These are phyloP conservation scores for Carpinus fangiana DNA, from an alignment of 306 rosid genomes.

Conservation along the genomic window DNA sequence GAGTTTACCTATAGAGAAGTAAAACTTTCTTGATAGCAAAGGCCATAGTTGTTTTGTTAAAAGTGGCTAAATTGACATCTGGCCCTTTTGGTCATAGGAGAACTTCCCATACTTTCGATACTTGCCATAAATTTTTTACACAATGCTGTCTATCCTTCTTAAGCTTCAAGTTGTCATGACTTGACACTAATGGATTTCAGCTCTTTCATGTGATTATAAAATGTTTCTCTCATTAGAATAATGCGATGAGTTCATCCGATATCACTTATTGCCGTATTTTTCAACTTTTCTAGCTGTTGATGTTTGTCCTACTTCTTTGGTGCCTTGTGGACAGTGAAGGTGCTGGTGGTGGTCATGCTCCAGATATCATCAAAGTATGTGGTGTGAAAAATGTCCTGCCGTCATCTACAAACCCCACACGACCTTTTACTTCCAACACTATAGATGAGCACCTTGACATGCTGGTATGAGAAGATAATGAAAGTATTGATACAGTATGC, in stretches of 20 bases:
- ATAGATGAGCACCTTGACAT: constrained; percentile 90
- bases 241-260: neutral
- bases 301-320: constrained; percentile 15
- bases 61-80: neutral
- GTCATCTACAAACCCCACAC: constrained; percentile 88
- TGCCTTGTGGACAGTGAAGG: constrained; percentile 71
- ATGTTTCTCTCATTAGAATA: too few species aligned
- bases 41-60: neutral
- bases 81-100: neutral
- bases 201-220: neutral
- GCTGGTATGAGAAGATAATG: constrained; percentile 61
- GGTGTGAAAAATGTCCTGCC: constrained; percentile 80
- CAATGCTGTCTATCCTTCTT: neutral
- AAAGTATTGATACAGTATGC: constrained; percentile 17
- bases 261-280: neutral
- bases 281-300: constrained; percentile 20
- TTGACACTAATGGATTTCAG: neutral
- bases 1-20: too few species aligned
- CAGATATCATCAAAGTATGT: constrained; percentile 91
- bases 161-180: neutral
- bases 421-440: constrained; percentile 80
- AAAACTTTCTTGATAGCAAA: neutral
- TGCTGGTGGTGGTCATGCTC: constrained; percentile 99
- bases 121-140: neutral
- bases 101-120: neutral